Conservation (phyloP, 768 basidiomycete species). For the Xanthoconium purpureum region DNA sequence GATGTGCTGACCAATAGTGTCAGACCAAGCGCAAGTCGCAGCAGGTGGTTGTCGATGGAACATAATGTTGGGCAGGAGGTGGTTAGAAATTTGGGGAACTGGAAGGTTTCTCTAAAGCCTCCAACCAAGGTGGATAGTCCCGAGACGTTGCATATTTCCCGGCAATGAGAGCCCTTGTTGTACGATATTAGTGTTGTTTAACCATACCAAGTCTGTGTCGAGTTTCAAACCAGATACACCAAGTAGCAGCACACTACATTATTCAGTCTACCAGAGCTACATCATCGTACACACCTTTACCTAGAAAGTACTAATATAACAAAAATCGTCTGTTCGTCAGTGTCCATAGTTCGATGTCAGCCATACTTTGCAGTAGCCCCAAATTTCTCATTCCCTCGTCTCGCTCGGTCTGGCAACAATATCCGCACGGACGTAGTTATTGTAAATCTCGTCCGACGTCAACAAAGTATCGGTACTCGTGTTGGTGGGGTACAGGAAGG, state of each 20-base stretch:
- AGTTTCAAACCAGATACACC: too few relatives aligned
- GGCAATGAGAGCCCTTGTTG: neutral
- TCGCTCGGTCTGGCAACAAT: conserved; percentile 32
- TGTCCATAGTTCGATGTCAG: too few relatives aligned
- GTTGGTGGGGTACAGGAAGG: conserved; percentile 60
- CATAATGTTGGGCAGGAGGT: conserved; percentile 7
- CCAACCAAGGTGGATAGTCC: neutral
- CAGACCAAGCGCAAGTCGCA: neutral
- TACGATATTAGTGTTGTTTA: too few relatives aligned
- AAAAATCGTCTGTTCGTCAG: too few relatives aligned
- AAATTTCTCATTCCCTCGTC: conserved; percentile 5
- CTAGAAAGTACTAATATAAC: too few relatives aligned
- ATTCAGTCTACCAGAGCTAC: too few relatives aligned
- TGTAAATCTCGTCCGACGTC: conserved; percentile 68
- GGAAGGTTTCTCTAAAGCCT: conserved; percentile 2
- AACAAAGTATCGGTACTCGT: conserved; percentile 60
- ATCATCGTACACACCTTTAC: too few relatives aligned
- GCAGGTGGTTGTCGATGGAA: neutral
- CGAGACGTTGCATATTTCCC: conserved; percentile 5
- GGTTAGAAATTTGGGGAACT: neutral
- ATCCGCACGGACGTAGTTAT: conserved; percentile 64
- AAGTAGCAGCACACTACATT: too few relatives aligned
- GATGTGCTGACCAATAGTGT: neutral
- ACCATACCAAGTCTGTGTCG: too few relatives aligned
- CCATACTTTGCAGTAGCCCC: too few relatives aligned